A percentile compares a stretch with the other conserved stretches of the same genome.
Conservation (phyloP, 2,329 filamentous ascomycete genomes). For the Talaromyces sp. region DNA sequence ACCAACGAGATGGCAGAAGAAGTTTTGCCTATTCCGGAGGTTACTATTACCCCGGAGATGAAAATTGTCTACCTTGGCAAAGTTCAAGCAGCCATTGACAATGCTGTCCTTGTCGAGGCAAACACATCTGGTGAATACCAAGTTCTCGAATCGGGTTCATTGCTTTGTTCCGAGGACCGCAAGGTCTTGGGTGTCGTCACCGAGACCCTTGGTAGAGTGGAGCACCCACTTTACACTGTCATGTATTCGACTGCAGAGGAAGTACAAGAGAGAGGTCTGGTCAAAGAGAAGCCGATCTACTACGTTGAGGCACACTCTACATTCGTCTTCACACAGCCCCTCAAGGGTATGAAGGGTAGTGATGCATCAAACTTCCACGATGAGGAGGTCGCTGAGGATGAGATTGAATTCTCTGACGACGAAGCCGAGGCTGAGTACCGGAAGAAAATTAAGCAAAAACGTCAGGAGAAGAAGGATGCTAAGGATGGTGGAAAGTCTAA, state of each 20-base stretch:
- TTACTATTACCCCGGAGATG: constrained; percentile 76
- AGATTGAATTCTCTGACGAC: constrained; percentile 95
- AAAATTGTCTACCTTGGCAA: constrained; percentile 74
- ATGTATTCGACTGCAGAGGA: constrained; percentile 71
- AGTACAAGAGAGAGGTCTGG: constrained; percentile 67
- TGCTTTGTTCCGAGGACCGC: constrained; percentile 77
- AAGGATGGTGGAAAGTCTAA: constrained; percentile 47
- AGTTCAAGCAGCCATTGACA: constrained; percentile 77
- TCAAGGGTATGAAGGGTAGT: constrained; percentile 80
- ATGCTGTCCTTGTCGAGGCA: constrained; percentile 76
- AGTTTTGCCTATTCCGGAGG: constrained; percentile 70
- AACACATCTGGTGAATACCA: constrained; percentile 78
- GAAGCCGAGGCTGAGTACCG: constrained; percentile 88
- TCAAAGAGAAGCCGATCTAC: constrained; percentile 71
- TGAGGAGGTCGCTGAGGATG: constrained; percentile 82
- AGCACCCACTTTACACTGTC: constrained; percentile 83
- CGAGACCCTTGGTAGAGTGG: constrained; percentile 83
- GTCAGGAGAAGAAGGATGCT: constrained; percentile 56
- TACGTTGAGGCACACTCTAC: constrained; percentile 78
- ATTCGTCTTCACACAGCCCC: constrained; percentile 82
- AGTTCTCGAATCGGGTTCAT: constrained; percentile 80
- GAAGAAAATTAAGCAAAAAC: constrained; percentile 68
- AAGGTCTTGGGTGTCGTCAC: constrained; percentile 78
- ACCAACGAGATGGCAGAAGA: constrained; percentile 75
- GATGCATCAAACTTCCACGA: constrained; percentile 95